These are phyloP conservation scores for Neurospora terricola DNA, from an alignment of 495 filamentous ascomycete species.

Conservation along the genomic window DNA sequence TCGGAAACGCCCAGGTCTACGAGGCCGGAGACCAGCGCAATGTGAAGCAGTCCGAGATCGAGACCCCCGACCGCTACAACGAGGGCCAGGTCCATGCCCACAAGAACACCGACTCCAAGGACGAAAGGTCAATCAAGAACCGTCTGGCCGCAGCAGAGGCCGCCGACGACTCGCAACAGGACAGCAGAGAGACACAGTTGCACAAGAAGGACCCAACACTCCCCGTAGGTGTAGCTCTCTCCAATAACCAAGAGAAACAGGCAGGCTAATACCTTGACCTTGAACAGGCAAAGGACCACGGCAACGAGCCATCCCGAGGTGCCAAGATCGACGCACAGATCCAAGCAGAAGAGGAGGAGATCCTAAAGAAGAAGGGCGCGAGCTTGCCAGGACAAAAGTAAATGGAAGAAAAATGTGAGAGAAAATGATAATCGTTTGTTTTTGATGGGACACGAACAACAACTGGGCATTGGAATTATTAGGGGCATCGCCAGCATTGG, in stretches of 20 bases:
- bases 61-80: conserved; percentile 44
- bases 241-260: background rate
- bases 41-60: conserved; percentile 44
- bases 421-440: background rate
- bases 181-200: conserved; percentile 44
- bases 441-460: background rate
- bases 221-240: conserved; percentile 42
- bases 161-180: conserved; percentile 14
- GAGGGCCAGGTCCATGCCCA: conserved; percentile 61
- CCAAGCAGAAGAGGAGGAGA: conserved; percentile 58
- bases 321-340: conserved; percentile 64
- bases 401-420: background rate
- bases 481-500: background rate
- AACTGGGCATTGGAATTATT: background rate
- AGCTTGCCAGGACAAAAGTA: conserved; percentile 10
- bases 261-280: conserved; percentile 1
- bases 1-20: conserved; percentile 33
- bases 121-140: conserved; percentile 71
- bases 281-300: conserved; percentile 55
- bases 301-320: conserved; percentile 60
- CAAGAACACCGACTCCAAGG: conserved; percentile 65
- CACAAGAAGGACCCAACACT: conserved; percentile 56
- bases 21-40: conserved; percentile 61
- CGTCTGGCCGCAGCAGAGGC: conserved; percentile 55
- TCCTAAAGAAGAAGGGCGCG: conserved; percentile 51